phyloP scores from a whole-genome alignment of 345 rosid species.

The Euphorbia lathyris region DNA sequence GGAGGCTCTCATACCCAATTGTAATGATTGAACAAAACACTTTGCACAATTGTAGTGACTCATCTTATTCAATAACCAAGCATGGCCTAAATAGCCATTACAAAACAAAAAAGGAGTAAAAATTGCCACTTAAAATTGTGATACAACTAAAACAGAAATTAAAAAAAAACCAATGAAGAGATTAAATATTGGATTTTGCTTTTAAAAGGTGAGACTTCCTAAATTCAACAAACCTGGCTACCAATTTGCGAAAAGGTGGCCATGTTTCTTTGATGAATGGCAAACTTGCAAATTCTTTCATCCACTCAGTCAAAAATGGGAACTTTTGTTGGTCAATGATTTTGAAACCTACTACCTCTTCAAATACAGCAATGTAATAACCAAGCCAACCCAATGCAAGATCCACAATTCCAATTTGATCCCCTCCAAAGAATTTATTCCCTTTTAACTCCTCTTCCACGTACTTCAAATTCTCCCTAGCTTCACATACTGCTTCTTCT shows the following conservation, averaged over 20 bases:
- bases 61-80: too few relatives aligned
- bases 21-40: too few relatives aligned
- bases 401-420: conserved; percentile 14
- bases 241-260: background rate
- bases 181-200: too few relatives aligned
- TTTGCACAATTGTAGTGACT: too few relatives aligned
- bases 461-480: background rate
- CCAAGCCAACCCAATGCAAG: conserved; percentile 20
- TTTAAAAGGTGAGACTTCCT: background rate
- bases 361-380: background rate
- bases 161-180: too few relatives aligned
- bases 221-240: background rate
- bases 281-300: background rate
- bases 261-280: conserved; percentile 9
- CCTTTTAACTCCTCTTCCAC: conserved; percentile 15
- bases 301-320: background rate
- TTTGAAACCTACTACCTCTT: background rate
- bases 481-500: background rate
- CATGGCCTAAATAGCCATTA: too few relatives aligned
- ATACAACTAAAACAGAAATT: too few relatives aligned
- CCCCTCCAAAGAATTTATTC: conserved; percentile 14
- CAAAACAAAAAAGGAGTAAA: too few relatives aligned
- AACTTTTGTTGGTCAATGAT: conserved; percentile 2
- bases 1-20: too few relatives aligned
- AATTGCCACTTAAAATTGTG: too few relatives aligned